Evolutionary conservation across 116 monocot genomes (phyloP), one percentile per base, ranked within the genome.

Genomic region (Papilionanthe hybrid): DNA sequence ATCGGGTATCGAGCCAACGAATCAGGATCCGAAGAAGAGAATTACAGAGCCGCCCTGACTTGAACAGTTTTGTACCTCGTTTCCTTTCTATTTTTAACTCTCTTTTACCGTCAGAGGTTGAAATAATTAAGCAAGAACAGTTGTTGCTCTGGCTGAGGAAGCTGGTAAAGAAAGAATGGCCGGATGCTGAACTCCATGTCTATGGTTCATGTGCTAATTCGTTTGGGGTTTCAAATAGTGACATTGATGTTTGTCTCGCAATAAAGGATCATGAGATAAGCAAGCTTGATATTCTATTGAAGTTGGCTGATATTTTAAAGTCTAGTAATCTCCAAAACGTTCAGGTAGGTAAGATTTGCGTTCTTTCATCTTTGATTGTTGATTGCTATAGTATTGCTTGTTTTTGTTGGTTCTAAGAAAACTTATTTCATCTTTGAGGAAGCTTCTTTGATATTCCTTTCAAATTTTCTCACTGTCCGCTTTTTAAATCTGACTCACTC

Each of bases 171-270:
- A 85, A 84, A 79, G 95, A 99, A 86, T 99, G 95, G 99, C 90
- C 99, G 25, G 72, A 84, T 83, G 90, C 95, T 67, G 78, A 82
- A 75, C 85, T 99, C 6, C 87, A 93, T 66, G 78, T 95, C 66
- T 99, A 94, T 82, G 99, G 99, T 78, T 99, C 99, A 25, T 99
- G 95, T 88, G 99, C 95, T 72, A 99, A 93, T 84, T 93, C 94
- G 29, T 99, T 99, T 80, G 99, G 93, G 68, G 87, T 90, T 66
- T 90, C 93, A 82, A 95, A 91, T 49, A 89, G 99, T 79, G 99
- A 99, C 78, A 89, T 99, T 82, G 99, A 99, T 85, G 47, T 99
- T 72, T 93, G 93, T 72, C 93, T 99, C 77, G 85, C 88, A 79
- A 93, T 94, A 75, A 79, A 91, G 75, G 83, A 87, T 65, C 76